These are phyloP conservation scores for Coccomyxa sp. DNA, from an alignment of 139 green algal species.

Conservation along the genomic window DNA sequence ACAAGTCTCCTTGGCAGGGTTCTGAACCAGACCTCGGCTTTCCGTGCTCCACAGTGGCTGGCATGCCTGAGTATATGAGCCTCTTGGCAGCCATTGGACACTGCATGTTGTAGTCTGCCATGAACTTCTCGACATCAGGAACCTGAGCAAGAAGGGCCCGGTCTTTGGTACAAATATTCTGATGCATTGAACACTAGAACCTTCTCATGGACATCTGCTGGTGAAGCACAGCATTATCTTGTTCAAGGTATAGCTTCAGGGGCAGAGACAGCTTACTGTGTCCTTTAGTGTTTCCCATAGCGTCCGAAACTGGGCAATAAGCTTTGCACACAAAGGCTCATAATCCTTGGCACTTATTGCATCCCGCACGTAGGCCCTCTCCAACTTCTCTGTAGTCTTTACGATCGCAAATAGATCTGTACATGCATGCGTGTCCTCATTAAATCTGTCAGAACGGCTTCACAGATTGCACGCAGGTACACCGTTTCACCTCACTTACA, in stretches of 20 bases:
- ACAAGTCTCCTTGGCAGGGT: background rate
- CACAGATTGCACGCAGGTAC: background rate
- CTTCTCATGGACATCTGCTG: background rate
- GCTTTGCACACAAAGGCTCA: slow-evolving; percentile 76
- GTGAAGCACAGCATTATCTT: background rate
- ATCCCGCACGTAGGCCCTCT: slow-evolving; percentile 77
- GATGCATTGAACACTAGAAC: too few species aligned
- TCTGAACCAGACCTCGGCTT: slow-evolving; percentile 1
- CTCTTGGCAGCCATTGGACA: slow-evolving; percentile 83
- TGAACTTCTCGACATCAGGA: slow-evolving; percentile 85
- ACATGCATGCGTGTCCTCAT: background rate
- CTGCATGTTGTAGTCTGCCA: slow-evolving; percentile 90
- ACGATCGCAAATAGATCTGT: slow-evolving; percentile 91
- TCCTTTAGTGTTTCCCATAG: slow-evolving; percentile 69
- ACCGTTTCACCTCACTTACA: background rate
- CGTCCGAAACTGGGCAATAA: slow-evolving; percentile 90
- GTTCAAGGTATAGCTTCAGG: background rate
- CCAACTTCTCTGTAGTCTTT: slow-evolving; percentile 90
- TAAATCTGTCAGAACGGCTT: background rate
- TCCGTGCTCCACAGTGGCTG: slow-evolving; percentile 80
- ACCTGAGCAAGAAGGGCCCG: slow-evolving; percentile 42
- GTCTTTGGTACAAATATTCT: too few species aligned
- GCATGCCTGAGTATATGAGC: slow-evolving; percentile 75
- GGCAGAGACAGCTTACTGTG: slow-evolving; percentile 31
- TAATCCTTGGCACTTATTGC: slow-evolving; percentile 75